phyloP scores from a whole-genome alignment of 768 basidiomycete genomes.

The Russula ochroleuca region DNA sequence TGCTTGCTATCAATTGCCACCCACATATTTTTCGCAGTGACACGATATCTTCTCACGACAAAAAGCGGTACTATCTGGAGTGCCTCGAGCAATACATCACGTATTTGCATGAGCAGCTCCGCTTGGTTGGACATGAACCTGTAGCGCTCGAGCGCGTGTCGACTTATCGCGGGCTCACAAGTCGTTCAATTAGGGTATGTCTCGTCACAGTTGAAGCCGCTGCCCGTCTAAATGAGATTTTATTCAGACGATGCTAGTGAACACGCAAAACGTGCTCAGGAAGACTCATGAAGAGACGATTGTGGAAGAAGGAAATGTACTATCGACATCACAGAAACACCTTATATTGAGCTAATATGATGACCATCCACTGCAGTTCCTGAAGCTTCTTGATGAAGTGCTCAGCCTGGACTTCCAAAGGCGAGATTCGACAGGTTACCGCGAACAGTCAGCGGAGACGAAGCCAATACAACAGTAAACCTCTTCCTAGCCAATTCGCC shows the following conservation, averaged over 20 bases:
- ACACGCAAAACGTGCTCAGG: conserved; percentile 57
- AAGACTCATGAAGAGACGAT: conserved; percentile 48
- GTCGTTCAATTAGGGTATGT: conserved; percentile 58
- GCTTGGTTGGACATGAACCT: conserved; percentile 46
- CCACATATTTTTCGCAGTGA: conserved; percentile 42
- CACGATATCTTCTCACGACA: conserved; percentile 73
- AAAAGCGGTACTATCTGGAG: conserved; percentile 69
- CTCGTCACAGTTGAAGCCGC: background rate
- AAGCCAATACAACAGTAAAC: conserved; percentile 8
- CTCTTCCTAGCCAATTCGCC: background rate
- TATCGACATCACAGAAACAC: conserved; percentile 9
- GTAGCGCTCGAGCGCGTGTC: conserved; percentile 48
- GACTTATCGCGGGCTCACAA: conserved; percentile 52
- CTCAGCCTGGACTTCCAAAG: conserved; percentile 13
- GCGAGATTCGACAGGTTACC: conserved; percentile 13
- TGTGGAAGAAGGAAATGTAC: conserved; percentile 54
- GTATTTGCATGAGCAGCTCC: conserved; percentile 60
- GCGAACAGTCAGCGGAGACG: conserved; percentile 8
- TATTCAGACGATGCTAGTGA: conserved; percentile 59
- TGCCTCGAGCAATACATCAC: conserved; percentile 67
- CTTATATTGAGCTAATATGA: background rate
- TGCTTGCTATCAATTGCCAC: background rate
- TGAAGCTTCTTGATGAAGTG: conserved; percentile 26
- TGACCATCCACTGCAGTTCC: conserved; percentile 25
- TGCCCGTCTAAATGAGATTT: background rate